These are phyloP conservation scores for Phylloporus sp. DNA, from an alignment of 768 basidiomycete species.

Conservation along the genomic window DNA sequence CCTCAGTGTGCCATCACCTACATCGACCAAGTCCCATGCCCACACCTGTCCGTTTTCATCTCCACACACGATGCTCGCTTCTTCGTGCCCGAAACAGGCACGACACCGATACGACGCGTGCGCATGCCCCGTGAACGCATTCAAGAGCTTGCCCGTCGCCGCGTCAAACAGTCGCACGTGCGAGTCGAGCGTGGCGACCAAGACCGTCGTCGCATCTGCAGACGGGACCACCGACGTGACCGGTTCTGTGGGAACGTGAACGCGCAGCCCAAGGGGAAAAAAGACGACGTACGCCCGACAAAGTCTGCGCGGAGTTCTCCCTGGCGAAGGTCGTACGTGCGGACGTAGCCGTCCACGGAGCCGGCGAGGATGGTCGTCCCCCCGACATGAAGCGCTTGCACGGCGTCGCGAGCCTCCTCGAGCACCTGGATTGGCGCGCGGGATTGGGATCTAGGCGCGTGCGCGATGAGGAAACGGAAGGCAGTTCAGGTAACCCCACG, in stretches of 20 bases:
- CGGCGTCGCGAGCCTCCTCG: slow-evolving; percentile 82
- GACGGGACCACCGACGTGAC: slow-evolving; percentile 81
- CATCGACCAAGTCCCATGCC: slow-evolving; percentile 92
- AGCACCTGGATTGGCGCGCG: slow-evolving; percentile 87
- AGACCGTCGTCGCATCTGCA: slow-evolving; percentile 70
- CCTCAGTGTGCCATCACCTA: slow-evolving; percentile 33
- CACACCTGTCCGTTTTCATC: slow-evolving; percentile 88
- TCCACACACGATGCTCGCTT: slow-evolving; percentile 77
- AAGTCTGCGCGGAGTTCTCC: slow-evolving; percentile 87
- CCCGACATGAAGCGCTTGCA: slow-evolving; percentile 72
- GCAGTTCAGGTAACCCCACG: not conserved
- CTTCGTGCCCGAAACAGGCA: slow-evolving; percentile 77
- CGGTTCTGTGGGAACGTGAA: slow-evolving; percentile 51
- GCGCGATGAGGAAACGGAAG: not conserved
- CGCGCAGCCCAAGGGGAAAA: not conserved
- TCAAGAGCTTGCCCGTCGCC: slow-evolving; percentile 74
- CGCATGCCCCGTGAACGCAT: slow-evolving; percentile 75
- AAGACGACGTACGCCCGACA: slow-evolving; percentile 68
- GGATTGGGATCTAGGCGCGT: slow-evolving; percentile 52
- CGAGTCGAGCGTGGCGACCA: slow-evolving; percentile 81
- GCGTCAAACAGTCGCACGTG: slow-evolving; percentile 84
- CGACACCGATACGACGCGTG: slow-evolving; percentile 75
- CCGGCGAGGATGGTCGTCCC: slow-evolving; percentile 68
- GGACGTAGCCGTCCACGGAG: slow-evolving; percentile 86
- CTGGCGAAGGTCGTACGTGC: slow-evolving; percentile 93